phyloP scores from a whole-genome alignment of 1,139 yeast genomes.

The Nakaseomyces bracarensis region DNA sequence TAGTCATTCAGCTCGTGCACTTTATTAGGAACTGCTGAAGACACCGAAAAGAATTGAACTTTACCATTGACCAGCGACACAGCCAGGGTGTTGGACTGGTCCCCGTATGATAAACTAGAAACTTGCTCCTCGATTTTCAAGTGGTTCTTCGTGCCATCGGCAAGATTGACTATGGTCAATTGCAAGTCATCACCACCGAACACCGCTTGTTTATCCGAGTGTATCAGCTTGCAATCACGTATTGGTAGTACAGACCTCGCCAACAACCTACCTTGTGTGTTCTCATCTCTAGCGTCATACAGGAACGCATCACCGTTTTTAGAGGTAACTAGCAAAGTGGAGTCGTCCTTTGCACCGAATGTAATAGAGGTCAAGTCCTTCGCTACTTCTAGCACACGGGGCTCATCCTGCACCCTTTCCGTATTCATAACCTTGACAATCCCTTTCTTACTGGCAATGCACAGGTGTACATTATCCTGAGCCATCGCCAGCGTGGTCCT shows the following conservation, averaged over 20 bases:
- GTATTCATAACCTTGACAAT: slow-evolving; percentile 23
- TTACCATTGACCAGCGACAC: slow-evolving; percentile 62
- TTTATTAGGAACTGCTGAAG: slow-evolving; percentile 36
- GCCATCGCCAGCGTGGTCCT: slow-evolving; percentile 24
- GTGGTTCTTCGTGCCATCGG: slow-evolving; percentile 30
- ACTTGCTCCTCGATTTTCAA: slow-evolving; percentile 47
- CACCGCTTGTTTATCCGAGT: slow-evolving; percentile 60
- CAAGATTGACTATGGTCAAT: slow-evolving; percentile 46
- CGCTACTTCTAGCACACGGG: slow-evolving; percentile 27
- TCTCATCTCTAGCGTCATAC: slow-evolving; percentile 13
- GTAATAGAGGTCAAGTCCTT: slow-evolving; percentile 18
- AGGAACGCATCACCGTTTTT: slow-evolving; percentile 25
- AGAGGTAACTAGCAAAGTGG: slow-evolving; percentile 21
- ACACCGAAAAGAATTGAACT: slow-evolving; percentile 55
- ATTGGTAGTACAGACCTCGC: slow-evolving; percentile 46
- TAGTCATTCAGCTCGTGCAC: slow-evolving; percentile 39
- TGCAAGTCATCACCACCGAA: slow-evolving; percentile 74
- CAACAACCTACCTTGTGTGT: slow-evolving; percentile 16
- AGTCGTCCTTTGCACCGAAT: slow-evolving; percentile 12
- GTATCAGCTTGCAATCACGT: slow-evolving; percentile 57
- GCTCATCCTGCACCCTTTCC: slow-evolving; percentile 27
- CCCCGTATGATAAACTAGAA: slow-evolving; percentile 53
- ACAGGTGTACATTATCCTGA: slow-evolving; percentile 20
- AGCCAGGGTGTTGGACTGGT: slow-evolving; percentile 50
- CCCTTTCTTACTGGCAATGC: slow-evolving; percentile 27